Percentiles rank a stretch among this genome's conserved stretches.
phyloP scores from a whole-genome alignment of 768 basidiomycete genomes.

The Collybia mongolica region DNA sequence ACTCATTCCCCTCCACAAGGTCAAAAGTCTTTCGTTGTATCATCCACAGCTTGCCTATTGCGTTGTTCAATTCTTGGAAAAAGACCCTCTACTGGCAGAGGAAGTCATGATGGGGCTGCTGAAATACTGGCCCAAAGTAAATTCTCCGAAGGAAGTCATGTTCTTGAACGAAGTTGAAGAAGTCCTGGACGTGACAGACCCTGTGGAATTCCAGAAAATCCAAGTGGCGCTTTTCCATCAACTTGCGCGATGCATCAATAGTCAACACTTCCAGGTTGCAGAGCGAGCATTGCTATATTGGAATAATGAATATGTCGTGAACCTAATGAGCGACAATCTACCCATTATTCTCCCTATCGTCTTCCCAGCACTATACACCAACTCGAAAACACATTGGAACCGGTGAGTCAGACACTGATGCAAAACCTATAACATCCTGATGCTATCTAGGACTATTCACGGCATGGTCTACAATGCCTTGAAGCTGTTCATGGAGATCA shows the following conservation, averaged over 20 bases:
- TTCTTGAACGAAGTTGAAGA: constrained; percentile 99
- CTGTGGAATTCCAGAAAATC: constrained; percentile 94
- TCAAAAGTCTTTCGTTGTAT: constrained; percentile 95
- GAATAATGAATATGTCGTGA: constrained; percentile 99
- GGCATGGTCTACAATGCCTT: constrained; percentile 99
- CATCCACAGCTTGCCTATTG: constrained; percentile 99
- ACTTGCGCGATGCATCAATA: constrained; percentile 95
- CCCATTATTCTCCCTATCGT: constrained; percentile 88
- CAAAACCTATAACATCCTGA: constrained; percentile 6
- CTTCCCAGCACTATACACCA: constrained; percentile 93
- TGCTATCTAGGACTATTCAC: constrained; percentile 80
- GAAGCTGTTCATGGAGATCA: constrained; percentile 99
- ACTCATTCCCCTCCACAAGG: constrained; percentile 95
- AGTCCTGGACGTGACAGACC: constrained; percentile 97
- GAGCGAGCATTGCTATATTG: constrained; percentile 96
- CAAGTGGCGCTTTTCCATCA: constrained; percentile 92
- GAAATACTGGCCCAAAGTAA: constrained; percentile 98
- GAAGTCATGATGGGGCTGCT: constrained; percentile 96
- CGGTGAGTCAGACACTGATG: constrained; percentile 52
- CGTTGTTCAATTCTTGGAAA: constrained; percentile 98
- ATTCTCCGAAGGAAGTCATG: constrained; percentile 99
- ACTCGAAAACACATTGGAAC: constrained; percentile 99
- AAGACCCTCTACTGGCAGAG: constrained; percentile 88
- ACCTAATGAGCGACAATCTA: constrained; percentile 97
- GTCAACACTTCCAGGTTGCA: constrained; percentile 99